Base-by-base conservation (phyloP, 345 rosid species). In the Arabis hirsuta region DNA sequence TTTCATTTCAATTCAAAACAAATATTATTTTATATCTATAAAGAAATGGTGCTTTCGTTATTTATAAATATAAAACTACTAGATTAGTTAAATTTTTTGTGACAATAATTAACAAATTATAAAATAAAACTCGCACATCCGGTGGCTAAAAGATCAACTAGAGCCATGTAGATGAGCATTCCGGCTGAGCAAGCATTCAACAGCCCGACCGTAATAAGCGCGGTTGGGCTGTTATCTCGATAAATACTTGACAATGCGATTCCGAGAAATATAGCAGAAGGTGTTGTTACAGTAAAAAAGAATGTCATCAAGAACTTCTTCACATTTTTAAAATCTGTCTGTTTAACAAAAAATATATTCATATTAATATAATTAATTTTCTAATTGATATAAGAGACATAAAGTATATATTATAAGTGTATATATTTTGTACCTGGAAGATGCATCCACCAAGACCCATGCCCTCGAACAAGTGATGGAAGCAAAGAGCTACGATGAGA, bases 371-470 rank as follows among this genome's bases (percentile, higher is more conserved):
- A 11, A 41, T 1, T n/a, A 11, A 41, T 1, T n/a, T 50, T 51
- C 9, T 10, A 24, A 8, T 11, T 32, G 3, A 44, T 26, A 60
- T 6, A 34, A 29, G 16, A 48, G 7, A 55, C 0, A 45, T n/a
- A n/a, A 9, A 39, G 32, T 44, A 53, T 32, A 56, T 65, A 12
- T 34, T 8, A 65, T 62, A 9, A 4, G 36, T 44, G 60, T 27
- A 54, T 16, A 43, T 55, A 1, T 32, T 32, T 39, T 42, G 4
- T 59, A 86, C 94, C 88, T 87, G 92, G 31, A 87, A 84, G 34
- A 91, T 91, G 87, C 97, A 87, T 7, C 95, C 95, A 13, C 92
- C 92, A 4, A 84, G 97, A 34, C 90, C 97, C 82, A 83, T 84
- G 39, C 97, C 96, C 81, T 88, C 92, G 58, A 89, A 91, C 82